phyloP scores from a whole-genome alignment of 163 green algal genomes.

The Prototheca cutis region DNA sequence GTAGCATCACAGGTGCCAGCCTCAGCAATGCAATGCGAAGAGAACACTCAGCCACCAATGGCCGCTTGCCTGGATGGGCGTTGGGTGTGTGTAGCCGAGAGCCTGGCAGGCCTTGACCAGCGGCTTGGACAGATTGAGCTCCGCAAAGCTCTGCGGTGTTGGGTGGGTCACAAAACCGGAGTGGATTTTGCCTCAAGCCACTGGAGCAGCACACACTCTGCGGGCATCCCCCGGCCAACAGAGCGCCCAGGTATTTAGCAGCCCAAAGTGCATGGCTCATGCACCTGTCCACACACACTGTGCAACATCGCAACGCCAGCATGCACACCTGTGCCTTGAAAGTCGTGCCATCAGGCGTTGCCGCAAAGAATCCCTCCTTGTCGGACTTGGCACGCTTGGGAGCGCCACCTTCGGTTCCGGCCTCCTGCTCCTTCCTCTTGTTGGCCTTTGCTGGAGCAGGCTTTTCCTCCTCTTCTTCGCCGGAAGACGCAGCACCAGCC shows the following conservation, averaged over 20 bases:
- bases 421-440: constrained; percentile 14
- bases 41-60: too few relatives aligned
- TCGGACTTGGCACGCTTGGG: not conserved
- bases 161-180: too few relatives aligned
- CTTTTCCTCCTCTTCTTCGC: constrained; percentile 13
- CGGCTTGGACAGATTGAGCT: constrained; percentile 80
- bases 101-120: constrained; percentile 71
- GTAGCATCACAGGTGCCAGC: too few relatives aligned
- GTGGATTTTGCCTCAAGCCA: too few relatives aligned
- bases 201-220: too few relatives aligned
- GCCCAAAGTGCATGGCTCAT: too few relatives aligned
- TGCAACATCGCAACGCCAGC: too few relatives aligned
- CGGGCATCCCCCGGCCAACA: too few relatives aligned
- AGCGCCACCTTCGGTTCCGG: constrained; percentile 13
- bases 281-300: too few relatives aligned
- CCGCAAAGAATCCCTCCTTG: constrained; percentile 37
- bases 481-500: not conserved
- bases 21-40: too few relatives aligned
- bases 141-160: constrained; percentile 61
- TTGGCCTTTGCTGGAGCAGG: constrained; percentile 5
- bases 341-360: constrained; percentile 52
- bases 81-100: constrained; percentile 84
- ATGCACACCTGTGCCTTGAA: too few relatives aligned
- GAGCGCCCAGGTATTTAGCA: too few relatives aligned
- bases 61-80: constrained; percentile 81